A percentile compares a stretch with the other conserved stretches of the same genome.
These are phyloP conservation scores for Piper longum DNA, from an alignment of 164 flowering plant genomes.

Conservation along the genomic window DNA sequence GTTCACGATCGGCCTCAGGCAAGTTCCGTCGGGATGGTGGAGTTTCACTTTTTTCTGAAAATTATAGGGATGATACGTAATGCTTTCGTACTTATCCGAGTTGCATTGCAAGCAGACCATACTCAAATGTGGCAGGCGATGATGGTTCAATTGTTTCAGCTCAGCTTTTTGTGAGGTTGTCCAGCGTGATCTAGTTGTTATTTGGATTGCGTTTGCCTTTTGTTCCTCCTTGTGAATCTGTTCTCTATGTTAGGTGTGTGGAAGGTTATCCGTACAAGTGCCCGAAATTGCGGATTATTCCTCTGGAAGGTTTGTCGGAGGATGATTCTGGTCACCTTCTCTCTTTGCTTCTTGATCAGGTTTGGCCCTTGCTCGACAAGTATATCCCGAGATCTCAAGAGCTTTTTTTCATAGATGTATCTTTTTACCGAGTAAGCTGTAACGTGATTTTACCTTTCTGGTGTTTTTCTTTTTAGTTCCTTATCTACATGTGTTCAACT, in stretches of 20 bases:
- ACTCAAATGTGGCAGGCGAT: slow-evolving; percentile 59
- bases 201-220: neutral
- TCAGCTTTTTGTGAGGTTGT: slow-evolving; percentile 61
- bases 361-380: neutral
- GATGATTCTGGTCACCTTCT: slow-evolving; percentile 52
- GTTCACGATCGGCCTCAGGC: slow-evolving; percentile 65
- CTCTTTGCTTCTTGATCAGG: slow-evolving; percentile 78
- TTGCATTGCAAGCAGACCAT: slow-evolving; percentile 47
- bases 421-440: neutral
- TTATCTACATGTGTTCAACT: too few relatives aligned
- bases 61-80: neutral
- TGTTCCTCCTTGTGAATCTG: neutral
- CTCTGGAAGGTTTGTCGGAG: slow-evolving; percentile 62
- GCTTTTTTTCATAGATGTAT: neutral
- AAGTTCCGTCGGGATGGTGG: neutral
- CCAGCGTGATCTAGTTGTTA: neutral
- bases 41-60: neutral
- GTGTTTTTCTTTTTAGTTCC: too few relatives aligned
- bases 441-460: neutral
- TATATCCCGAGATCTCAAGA: neutral
- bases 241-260: slow-evolving; percentile 36
- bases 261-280: slow-evolving; percentile 94
- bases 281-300: slow-evolving; percentile 66
- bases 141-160: slow-evolving; percentile 65
- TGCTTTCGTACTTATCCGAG: neutral